A percentile compares a stretch with the other conserved stretches of the same genome.
phyloP scores from a whole-genome alignment of 2,329 filamentous ascomycete species.

The Coniochaeta sp. region DNA sequence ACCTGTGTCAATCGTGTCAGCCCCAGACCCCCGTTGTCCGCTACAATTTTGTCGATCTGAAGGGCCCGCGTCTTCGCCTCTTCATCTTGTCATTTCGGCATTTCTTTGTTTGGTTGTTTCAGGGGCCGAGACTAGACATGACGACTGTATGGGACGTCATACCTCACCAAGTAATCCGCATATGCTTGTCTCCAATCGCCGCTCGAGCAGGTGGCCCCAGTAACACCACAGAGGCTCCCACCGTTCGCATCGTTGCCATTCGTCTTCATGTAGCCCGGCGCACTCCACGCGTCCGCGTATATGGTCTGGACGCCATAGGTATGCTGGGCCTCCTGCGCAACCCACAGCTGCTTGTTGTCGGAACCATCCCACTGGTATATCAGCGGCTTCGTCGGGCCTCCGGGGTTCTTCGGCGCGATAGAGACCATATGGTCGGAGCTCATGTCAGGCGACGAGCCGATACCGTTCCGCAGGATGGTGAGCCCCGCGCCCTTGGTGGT shows the following conservation, averaged over 20 bases:
- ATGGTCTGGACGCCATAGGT: constrained; percentile 24
- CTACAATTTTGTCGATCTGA: not conserved
- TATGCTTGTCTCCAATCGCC: constrained; percentile 34
- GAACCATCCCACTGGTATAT: constrained; percentile 33
- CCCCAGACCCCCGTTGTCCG: not conserved
- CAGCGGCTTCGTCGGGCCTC: constrained; percentile 23
- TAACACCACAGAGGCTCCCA: constrained; percentile 27
- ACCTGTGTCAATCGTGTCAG: not conserved
- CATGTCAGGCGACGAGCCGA: constrained; percentile 20
- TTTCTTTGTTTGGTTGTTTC: no score
- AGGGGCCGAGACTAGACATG: not conserved
- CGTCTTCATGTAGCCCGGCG: constrained; percentile 34
- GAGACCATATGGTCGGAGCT: constrained; percentile 15
- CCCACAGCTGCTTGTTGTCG: constrained; percentile 36
- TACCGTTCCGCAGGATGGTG: constrained; percentile 31
- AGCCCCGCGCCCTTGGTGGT: constrained; percentile 28
- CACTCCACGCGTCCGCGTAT: constrained; percentile 32
- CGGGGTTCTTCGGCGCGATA: constrained; percentile 31
- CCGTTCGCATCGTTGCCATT: constrained; percentile 26
- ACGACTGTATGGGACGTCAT: constrained; percentile 18
- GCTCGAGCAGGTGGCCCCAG: constrained; percentile 18
- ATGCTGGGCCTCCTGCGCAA: constrained; percentile 34
- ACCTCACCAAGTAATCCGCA: constrained; percentile 30
- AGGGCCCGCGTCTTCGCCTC: no score
- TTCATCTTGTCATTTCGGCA: no score